Base-by-base conservation (phyloP, 2,329 filamentous ascomycete species). In the Calonectria leucothoes region DNA sequence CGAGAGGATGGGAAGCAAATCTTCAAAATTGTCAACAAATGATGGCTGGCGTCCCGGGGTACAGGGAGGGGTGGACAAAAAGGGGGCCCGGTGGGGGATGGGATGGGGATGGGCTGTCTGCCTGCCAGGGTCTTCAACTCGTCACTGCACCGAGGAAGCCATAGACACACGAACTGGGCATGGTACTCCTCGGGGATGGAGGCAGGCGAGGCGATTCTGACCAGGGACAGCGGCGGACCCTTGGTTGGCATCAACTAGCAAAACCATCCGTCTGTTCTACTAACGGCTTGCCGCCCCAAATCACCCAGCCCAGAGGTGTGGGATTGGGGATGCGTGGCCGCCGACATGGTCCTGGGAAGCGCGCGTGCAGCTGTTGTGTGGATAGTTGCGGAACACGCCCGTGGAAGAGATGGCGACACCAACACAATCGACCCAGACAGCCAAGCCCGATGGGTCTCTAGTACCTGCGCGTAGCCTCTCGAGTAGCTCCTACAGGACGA, bases 61-160 rank as follows among this genome's bases (percentile, higher is more conserved):
- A 31, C 31, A 59, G 61, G 55, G 49, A 75, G 55, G 71, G 75
- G 74, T 79, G 74, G 71, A 59, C 66, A 73, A 67, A 79, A 78
- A 73, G 73, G 76, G 77, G 77, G 55, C 55, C 55, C 33, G 55
- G 23, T 57, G 52, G 68, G 55, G 61, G 69, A 74, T 14, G 66
- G 55, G 69, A 74, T 70, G 73, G 75, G 59, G 66, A 77, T 70
- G 70, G 72, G 35, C 67, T 66, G 72, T 64, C 74, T 77, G 73
- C 48, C 67, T 73, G 33, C 77, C 70, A 78, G 76, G 76, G 75
- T 74, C 64, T 42, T 77, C 27, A 68, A 75, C 66, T 72, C 57
- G 65, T 77, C 72, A 64, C 63, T 51, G 51, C 63, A 59, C 69
- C 69, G 39, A 29, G 63, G 48, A 37, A 66, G 63, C 45, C 51